Evolutionary conservation across 768 basidiomycete species (phyloP).

Genomic region (Naganishia onofrii): DNA sequence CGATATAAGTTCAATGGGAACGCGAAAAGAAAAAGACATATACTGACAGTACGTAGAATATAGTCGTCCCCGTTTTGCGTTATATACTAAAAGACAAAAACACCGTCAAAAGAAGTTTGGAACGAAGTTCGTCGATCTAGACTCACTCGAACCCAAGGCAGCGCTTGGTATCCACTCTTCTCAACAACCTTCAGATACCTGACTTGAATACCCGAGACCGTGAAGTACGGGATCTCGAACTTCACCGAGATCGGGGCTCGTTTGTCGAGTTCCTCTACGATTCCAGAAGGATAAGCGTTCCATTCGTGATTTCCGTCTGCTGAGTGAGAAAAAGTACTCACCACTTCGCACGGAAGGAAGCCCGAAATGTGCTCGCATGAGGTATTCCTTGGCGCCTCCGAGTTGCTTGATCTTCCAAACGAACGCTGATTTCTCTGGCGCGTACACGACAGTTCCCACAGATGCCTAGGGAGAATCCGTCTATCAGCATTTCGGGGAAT

Average conservation of each 20-base stretch:
- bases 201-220: slow-evolving; percentile 87
- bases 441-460: slow-evolving; percentile 92
- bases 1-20: not conserved
- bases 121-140: not conserved
- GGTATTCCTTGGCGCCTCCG: slow-evolving; percentile 89
- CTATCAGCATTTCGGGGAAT: slow-evolving; percentile 20
- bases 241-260: slow-evolving; percentile 94
- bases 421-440: slow-evolving; percentile 95
- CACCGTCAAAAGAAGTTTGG: not conserved
- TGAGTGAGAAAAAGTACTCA: slow-evolving; percentile 53
- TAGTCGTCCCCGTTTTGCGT: slow-evolving; percentile 55
- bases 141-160: slow-evolving; percentile 63
- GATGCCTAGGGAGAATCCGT: slow-evolving; percentile 64
- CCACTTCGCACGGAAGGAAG: slow-evolving; percentile 88
- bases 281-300: not conserved
- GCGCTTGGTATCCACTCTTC: slow-evolving; percentile 92
- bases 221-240: slow-evolving; percentile 98
- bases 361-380: slow-evolving; percentile 98
- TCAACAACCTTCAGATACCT: slow-evolving; percentile 98
- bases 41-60: slow-evolving; percentile 45
- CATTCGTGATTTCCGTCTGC: not conserved
- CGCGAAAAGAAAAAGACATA: not conserved
- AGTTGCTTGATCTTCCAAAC: slow-evolving; percentile 99
- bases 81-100: slow-evolving; percentile 38
- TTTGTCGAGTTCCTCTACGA: slow-evolving; percentile 70